Percentiles rank a stretch among this genome's conserved stretches.
Evolutionary conservation across 495 filamentous ascomycete species (phyloP).

Genomic region (Aspergillus heteromorphus): DNA sequence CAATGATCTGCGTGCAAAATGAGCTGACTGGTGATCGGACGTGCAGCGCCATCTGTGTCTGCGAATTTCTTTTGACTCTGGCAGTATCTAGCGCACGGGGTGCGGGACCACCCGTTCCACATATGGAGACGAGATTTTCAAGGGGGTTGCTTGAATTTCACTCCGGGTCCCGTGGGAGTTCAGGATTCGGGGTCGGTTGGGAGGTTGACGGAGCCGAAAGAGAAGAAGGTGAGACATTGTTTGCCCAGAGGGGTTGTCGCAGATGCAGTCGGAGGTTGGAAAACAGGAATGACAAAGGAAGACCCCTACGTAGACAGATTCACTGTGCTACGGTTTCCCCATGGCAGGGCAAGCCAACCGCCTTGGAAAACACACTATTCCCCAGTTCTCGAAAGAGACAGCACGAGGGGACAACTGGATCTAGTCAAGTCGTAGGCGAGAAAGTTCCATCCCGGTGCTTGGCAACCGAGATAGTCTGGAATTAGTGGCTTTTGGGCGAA

Average conservation of each 20-base stretch:
- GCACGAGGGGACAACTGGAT: constrained; percentile 8
- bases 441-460: constrained; percentile 3
- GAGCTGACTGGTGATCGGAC: constrained; percentile 1
- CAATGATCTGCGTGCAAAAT: background rate
- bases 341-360: background rate
- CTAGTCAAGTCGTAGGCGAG: background rate
- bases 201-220: background rate
- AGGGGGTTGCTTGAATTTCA: background rate
- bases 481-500: constrained; percentile 11
- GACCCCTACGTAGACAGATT: background rate
- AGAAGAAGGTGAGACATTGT: background rate
- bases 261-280: background rate
- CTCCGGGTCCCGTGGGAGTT: background rate
- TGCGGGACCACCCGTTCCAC: constrained; percentile 2
- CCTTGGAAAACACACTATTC: background rate
- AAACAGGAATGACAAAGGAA: no score
- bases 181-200: background rate
- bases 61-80: background rate
- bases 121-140: constrained; percentile 4
- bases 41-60: background rate
- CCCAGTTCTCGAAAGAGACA: constrained; percentile 1
- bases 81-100: constrained; percentile 1
- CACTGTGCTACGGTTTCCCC: background rate
- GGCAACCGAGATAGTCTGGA: constrained; percentile 6
- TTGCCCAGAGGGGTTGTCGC: background rate